These are phyloP conservation scores for Achaetomium macrosporum DNA, from an alignment of 2,329 filamentous ascomycete species.

Conservation along the genomic window DNA sequence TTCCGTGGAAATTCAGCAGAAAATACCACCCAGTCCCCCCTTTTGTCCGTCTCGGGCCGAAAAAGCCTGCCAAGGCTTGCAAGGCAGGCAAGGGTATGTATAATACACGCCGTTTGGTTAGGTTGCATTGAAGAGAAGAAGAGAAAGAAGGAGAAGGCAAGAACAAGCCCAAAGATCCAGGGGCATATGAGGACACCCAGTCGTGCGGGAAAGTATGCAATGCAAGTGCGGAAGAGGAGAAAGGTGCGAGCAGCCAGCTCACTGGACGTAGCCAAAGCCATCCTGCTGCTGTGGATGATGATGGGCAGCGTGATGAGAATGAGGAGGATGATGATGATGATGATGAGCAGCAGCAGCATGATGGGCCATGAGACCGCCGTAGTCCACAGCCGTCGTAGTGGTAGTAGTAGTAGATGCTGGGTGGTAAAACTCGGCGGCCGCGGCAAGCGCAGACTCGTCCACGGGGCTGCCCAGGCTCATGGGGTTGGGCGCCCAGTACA, in stretches of 20 bases:
- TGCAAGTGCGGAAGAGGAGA: no score
- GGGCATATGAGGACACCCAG: background rate
- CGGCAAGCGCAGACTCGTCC: constrained; percentile 9
- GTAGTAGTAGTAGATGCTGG: constrained; percentile 8
- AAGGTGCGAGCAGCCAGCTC: background rate
- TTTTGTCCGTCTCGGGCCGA: constrained; percentile 1
- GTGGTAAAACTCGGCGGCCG: constrained; percentile 18
- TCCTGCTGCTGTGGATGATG: background rate
- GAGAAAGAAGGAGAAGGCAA: background rate
- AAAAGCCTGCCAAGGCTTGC: constrained; percentile 3
- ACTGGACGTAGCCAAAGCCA: constrained; percentile 39
- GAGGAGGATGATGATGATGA: background rate
- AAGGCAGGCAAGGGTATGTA: background rate
- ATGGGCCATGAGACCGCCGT: constrained; percentile 31
- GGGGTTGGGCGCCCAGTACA: constrained; percentile 39
- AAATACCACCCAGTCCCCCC: constrained; percentile 1
- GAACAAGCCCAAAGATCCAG: background rate
- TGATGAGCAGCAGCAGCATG: no score
- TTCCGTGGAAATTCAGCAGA: background rate
- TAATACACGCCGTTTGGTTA: no score
- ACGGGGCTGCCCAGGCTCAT: constrained; percentile 12
- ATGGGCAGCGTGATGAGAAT: background rate
- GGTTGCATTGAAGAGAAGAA: no score
- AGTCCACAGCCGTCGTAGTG: constrained; percentile 2
- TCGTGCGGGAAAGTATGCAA: background rate